A percentile compares a stretch with the other conserved stretches of the same genome.
Evolutionary conservation across 2,329 filamentous ascomycete species (phyloP).

Genomic region (Calonectria hawksworthii): DNA sequence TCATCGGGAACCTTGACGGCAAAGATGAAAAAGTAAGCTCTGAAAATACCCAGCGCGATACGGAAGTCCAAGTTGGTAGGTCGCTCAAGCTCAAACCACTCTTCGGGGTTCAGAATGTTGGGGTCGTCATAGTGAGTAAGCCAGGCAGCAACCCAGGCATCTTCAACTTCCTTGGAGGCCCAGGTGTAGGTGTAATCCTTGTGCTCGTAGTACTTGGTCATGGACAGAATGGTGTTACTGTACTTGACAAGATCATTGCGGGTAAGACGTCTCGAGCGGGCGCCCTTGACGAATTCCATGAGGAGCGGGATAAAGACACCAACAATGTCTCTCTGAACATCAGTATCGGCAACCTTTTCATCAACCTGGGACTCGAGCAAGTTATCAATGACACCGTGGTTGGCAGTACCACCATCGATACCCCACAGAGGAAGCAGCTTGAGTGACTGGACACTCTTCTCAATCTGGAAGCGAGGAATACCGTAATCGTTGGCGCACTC

Average conservation of each 20-base stretch:
- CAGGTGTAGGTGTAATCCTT: constrained; percentile 36
- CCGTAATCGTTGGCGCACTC: constrained; percentile 39
- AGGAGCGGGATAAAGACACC: constrained; percentile 32
- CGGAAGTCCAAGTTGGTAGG: constrained; percentile 34
- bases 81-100: constrained; percentile 35
- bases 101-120: constrained; percentile 29
- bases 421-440: constrained; percentile 38
- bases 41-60: constrained; percentile 30
- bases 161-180: constrained; percentile 30
- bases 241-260: constrained; percentile 35
- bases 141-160: constrained; percentile 34
- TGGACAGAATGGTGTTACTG: constrained; percentile 33
- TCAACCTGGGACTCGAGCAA: constrained; percentile 35
- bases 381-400: constrained; percentile 37
- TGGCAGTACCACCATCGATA: constrained; percentile 35
- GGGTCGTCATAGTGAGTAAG: constrained; percentile 29
- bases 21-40: constrained; percentile 38
- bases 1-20: constrained; percentile 32
- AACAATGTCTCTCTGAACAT: constrained; percentile 26
- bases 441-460: constrained; percentile 39
- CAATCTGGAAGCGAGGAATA: constrained; percentile 37
- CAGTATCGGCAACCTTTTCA: constrained; percentile 32
- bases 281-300: constrained; percentile 36
- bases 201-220: constrained; percentile 37
- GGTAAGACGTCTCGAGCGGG: constrained; percentile 30